Evolutionary conservation across 139 green algal species (phyloP).

Genomic region (Haematococcus sp.): DNA sequence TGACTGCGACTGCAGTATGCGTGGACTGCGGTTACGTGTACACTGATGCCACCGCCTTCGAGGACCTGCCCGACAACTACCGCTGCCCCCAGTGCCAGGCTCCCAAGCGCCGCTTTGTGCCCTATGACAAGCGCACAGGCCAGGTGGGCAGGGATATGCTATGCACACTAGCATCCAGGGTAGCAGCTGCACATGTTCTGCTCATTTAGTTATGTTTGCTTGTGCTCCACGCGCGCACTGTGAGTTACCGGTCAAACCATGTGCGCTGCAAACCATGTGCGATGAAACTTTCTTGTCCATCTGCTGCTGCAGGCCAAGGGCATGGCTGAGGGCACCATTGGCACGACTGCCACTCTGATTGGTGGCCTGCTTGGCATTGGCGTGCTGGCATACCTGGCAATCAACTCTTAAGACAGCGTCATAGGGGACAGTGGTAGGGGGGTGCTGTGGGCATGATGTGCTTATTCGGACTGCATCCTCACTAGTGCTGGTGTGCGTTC

Average conservation of each 20-base stretch:
- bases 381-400: slow-evolving; percentile 38
- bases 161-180: no score
- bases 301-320: slow-evolving; percentile 56
- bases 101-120: slow-evolving; percentile 88
- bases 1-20: background rate
- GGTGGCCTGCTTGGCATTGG: slow-evolving; percentile 39
- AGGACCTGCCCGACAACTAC: slow-evolving; percentile 32
- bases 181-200: no score
- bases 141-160: no score
- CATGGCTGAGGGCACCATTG: slow-evolving; percentile 55
- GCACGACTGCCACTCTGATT: slow-evolving; percentile 71
- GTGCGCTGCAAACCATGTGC: no score
- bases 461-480: no score
- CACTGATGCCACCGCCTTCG: slow-evolving; percentile 41
- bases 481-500: no score
- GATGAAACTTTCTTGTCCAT: no score
- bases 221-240: no score
- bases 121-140: slow-evolving; percentile 84
- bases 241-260: no score
- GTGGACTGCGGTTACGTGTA: slow-evolving; percentile 92
- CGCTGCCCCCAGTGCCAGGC: slow-evolving; percentile 80
- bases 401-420: slow-evolving; percentile 18
- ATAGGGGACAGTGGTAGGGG: no score
- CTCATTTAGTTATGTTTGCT: no score
- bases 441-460: no score